Conservation (phyloP, 768 basidiomycete species). For the Podaxis carcinomalis region DNA sequence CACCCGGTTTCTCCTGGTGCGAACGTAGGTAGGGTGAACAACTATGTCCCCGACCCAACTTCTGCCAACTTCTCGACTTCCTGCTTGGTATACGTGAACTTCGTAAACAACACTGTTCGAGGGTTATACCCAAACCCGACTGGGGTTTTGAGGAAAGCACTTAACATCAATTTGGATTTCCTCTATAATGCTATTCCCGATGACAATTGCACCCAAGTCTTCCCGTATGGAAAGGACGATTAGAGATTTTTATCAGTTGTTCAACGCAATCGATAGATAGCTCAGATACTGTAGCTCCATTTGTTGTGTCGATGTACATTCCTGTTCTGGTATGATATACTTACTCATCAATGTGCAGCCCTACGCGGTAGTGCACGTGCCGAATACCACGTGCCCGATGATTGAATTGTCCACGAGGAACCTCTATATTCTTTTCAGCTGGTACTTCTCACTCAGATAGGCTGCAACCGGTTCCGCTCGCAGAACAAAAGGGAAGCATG, state of each 20-base stretch:
- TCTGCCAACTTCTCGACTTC: slow-evolving; percentile 10
- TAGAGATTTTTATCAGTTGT: not conserved
- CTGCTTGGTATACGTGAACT: slow-evolving; percentile 16
- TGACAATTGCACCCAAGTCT: slow-evolving; percentile 11
- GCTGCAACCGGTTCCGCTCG: too few relatives aligned
- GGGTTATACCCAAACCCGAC: slow-evolving; percentile 18
- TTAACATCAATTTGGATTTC: slow-evolving; percentile 14
- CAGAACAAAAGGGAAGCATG: too few relatives aligned
- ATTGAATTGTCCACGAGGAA: too few relatives aligned
- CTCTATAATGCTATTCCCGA: slow-evolving; percentile 4
- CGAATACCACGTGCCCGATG: too few relatives aligned
- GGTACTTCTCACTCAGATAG: too few relatives aligned
- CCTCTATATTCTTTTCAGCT: too few relatives aligned
- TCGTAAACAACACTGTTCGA: slow-evolving; percentile 13
- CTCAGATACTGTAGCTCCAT: not conserved
- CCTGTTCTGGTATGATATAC: not conserved
- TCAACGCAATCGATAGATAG: not conserved
- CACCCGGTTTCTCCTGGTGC: slow-evolving; percentile 16
- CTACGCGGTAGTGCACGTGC: too few relatives aligned
- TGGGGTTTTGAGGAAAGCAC: slow-evolving; percentile 9
- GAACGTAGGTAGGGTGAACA: slow-evolving; percentile 13
- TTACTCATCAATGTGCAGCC: not conserved
- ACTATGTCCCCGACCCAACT: slow-evolving; percentile 13
- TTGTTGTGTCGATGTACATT: not conserved
- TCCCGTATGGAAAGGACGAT: slow-evolving; percentile 12